Percentiles rank a stretch among this genome's conserved stretches.
phyloP scores from a whole-genome alignment of 306 rosid species.

The Malus sylvestris region DNA sequence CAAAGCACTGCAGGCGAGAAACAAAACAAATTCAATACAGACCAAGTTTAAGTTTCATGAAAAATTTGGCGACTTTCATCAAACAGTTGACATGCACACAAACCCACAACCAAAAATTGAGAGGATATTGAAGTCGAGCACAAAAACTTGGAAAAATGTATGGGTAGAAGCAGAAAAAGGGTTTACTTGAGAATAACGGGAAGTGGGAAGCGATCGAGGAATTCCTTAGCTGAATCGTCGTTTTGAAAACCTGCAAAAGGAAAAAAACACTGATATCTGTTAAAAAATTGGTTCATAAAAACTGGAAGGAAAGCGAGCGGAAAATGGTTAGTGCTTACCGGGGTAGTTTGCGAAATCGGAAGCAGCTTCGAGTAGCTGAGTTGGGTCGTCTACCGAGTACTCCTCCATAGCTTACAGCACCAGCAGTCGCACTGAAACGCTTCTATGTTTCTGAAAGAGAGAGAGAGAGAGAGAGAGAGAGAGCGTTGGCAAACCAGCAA shows the following conservation, averaged over 20 bases:
- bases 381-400: slow-evolving; percentile 44
- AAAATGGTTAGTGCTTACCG: slow-evolving; percentile 24
- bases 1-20: slow-evolving; percentile 50
- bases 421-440: not conserved
- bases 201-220: slow-evolving; percentile 76
- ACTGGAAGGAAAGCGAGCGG: not conserved
- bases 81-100: not conserved
- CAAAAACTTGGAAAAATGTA: not conserved
- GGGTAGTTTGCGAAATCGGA: slow-evolving; percentile 55
- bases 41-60: not conserved
- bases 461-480: not conserved
- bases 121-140: not conserved
- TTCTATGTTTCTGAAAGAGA: no score
- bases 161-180: not conserved
- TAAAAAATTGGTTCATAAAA: not conserved
- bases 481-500: not conserved
- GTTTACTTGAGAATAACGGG: slow-evolving; percentile 53
- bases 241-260: slow-evolving; percentile 46
- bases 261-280: not conserved
- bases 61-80: not conserved
- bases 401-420: slow-evolving; percentile 28
- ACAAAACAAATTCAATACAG: not conserved
- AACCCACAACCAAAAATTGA: not conserved
- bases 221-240: slow-evolving; percentile 56
- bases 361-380: slow-evolving; percentile 66